Evolutionary conservation across 305 asterid species (phyloP).

Genomic region (Coffea humblotiana): DNA sequence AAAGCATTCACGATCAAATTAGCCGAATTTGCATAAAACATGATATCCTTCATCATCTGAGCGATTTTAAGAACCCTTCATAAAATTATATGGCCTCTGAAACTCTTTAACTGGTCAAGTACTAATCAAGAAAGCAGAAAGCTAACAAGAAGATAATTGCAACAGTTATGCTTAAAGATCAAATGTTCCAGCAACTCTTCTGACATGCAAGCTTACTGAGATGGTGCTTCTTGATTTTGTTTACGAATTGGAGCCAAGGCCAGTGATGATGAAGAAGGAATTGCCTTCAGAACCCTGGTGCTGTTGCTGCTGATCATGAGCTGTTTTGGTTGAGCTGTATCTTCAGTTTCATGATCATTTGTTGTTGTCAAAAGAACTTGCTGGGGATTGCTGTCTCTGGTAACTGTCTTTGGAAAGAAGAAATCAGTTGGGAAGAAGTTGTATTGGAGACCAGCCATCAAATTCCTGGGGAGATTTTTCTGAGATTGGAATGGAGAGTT

Average conservation of each 20-base stretch:
- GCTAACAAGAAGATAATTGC: no score
- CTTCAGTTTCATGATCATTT: slow-evolving; percentile 18
- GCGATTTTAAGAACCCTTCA: no score
- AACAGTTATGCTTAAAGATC: no score
- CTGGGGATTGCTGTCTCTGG: slow-evolving; percentile 21
- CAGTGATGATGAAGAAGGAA: slow-evolving; percentile 17
- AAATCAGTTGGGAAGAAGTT: slow-evolving; percentile 42
- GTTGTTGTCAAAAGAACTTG: slow-evolving; percentile 19
- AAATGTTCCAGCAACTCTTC: no score
- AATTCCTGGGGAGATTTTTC: background rate
- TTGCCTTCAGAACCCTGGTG: slow-evolving; percentile 7
- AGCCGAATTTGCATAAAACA: no score
- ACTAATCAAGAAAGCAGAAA: no score
- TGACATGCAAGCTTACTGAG: background rate
- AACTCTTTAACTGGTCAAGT: no score
- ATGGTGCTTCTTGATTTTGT: slow-evolving; percentile 16
- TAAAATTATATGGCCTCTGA: no score
- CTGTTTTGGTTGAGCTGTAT: slow-evolving; percentile 4
- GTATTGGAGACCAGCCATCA: slow-evolving; percentile 37
- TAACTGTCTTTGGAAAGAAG: slow-evolving; percentile 23
- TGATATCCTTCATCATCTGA: no score
- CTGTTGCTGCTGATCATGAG: slow-evolving; percentile 9
- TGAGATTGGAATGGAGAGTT: background rate
- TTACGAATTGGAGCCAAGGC: slow-evolving; percentile 18
- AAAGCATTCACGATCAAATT: no score